A percentile compares a stretch with the other conserved stretches of the same genome.
Conservation (phyloP, 2,329 filamentous ascomycete genomes). For the Trichoderma harzianum region DNA sequence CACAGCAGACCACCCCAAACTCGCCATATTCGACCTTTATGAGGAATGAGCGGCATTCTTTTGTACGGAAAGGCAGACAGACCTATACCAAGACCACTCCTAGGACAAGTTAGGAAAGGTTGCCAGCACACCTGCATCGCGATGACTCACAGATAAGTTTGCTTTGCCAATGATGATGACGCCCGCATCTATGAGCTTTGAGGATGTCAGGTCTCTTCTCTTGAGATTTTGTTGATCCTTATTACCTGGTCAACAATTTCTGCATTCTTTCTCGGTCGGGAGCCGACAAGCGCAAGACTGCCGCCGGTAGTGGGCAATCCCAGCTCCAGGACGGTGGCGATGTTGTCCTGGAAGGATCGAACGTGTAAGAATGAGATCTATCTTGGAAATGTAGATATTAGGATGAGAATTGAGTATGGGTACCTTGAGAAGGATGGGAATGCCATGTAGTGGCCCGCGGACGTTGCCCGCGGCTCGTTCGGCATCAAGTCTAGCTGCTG, state of each 20-base stretch:
- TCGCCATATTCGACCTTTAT: neutral
- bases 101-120: neutral
- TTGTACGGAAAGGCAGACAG: neutral
- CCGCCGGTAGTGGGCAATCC: neutral
- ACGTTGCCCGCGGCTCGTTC: neutral
- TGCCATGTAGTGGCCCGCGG: neutral
- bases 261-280: neutral
- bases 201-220: neutral
- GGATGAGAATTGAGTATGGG: neutral
- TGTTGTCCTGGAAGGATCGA: neutral
- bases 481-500: neutral
- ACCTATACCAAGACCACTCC: neutral
- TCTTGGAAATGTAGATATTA: neutral
- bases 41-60: neutral
- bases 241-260: neutral
- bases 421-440: neutral
- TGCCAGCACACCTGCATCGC: neutral
- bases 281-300: neutral
- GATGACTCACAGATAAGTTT: neutral
- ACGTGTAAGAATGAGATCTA: neutral
- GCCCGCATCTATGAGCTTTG: neutral
- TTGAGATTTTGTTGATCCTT: fast-evolving
- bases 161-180: neutral
- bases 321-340: neutral
- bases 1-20: neutral